phyloP scores from a whole-genome alignment of 2,329 filamentous ascomycete genomes.

The Sphaerostilbella broomeana region DNA sequence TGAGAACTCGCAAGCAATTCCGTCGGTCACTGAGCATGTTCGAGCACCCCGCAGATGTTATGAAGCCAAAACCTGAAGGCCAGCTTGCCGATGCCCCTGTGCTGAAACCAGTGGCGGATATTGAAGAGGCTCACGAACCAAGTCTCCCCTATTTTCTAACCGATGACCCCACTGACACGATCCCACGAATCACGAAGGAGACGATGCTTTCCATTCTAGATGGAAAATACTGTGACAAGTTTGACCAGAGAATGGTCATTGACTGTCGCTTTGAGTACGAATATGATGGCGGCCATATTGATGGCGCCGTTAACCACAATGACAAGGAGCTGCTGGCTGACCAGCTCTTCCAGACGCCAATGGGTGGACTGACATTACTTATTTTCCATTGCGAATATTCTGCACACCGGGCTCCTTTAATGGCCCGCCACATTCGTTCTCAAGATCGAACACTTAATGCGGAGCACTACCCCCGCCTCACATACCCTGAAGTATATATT shows the following conservation, averaged over 20 bases:
- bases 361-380: slow-evolving; percentile 67
- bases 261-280: slow-evolving; percentile 99
- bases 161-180: slow-evolving; percentile 73
- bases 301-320: slow-evolving; percentile 91
- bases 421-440: slow-evolving; percentile 88
- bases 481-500: slow-evolving; percentile 97
- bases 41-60: slow-evolving; percentile 80
- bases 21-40: slow-evolving; percentile 97
- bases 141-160: slow-evolving; percentile 77
- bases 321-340: slow-evolving; percentile 82
- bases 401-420: slow-evolving; percentile 88
- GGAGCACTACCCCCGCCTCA: slow-evolving; percentile 78
- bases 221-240: slow-evolving; percentile 69
- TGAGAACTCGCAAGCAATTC: slow-evolving; percentile 79
- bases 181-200: slow-evolving; percentile 77
- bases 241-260: slow-evolving; percentile 77
- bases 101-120: slow-evolving; percentile 72
- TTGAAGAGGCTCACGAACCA: slow-evolving; percentile 68
- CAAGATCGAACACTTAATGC: slow-evolving; percentile 81
- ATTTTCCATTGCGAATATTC: slow-evolving; percentile 99
- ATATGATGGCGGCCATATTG: slow-evolving; percentile 92
- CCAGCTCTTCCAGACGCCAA: slow-evolving; percentile 66
- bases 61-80: slow-evolving; percentile 65
- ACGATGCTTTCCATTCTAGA: slow-evolving; percentile 85
- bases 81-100: slow-evolving; percentile 38